phyloP scores from a whole-genome alignment of 2,329 filamentous ascomycete species.

The Aspergillus japonicus region DNA sequence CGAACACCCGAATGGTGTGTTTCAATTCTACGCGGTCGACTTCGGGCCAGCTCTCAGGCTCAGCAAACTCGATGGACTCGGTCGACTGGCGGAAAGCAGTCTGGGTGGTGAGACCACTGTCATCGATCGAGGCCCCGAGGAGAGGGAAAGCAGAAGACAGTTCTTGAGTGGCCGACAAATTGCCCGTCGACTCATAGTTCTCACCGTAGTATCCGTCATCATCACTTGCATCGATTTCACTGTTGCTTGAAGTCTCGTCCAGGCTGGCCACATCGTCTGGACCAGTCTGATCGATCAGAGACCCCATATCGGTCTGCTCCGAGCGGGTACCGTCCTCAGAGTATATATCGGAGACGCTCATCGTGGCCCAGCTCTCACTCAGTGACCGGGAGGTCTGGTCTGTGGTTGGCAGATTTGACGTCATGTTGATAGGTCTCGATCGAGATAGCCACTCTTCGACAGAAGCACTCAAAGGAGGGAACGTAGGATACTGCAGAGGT shows the following conservation, averaged over 20 bases:
- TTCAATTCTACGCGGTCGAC: slow-evolving; percentile 42
- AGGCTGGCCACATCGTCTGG: slow-evolving; percentile 48
- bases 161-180: slow-evolving; percentile 29
- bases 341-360: slow-evolving; percentile 44
- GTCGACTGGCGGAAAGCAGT: slow-evolving; percentile 32
- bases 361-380: slow-evolving; percentile 48
- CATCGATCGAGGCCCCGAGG: slow-evolving; percentile 30
- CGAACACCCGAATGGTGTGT: slow-evolving; percentile 42
- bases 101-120: slow-evolving; percentile 37
- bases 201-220: slow-evolving; percentile 30
- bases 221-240: slow-evolving; percentile 36
- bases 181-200: slow-evolving; percentile 28
- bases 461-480: slow-evolving; percentile 39
- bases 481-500: slow-evolving; percentile 42
- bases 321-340: slow-evolving; percentile 48
- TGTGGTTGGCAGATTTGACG: slow-evolving; percentile 29
- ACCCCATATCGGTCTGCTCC: slow-evolving; percentile 45
- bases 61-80: slow-evolving; percentile 44
- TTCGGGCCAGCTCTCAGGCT: slow-evolving; percentile 43
- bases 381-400: slow-evolving; percentile 34
- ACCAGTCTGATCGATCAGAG: slow-evolving; percentile 43
- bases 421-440: slow-evolving; percentile 43
- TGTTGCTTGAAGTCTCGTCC: slow-evolving; percentile 39
- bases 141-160: slow-evolving; percentile 31
- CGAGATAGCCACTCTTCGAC: slow-evolving; percentile 44